These are phyloP conservation scores for Hanseniaspora thailandica DNA, from an alignment of 805 yeast genomes.

Conservation along the genomic window DNA sequence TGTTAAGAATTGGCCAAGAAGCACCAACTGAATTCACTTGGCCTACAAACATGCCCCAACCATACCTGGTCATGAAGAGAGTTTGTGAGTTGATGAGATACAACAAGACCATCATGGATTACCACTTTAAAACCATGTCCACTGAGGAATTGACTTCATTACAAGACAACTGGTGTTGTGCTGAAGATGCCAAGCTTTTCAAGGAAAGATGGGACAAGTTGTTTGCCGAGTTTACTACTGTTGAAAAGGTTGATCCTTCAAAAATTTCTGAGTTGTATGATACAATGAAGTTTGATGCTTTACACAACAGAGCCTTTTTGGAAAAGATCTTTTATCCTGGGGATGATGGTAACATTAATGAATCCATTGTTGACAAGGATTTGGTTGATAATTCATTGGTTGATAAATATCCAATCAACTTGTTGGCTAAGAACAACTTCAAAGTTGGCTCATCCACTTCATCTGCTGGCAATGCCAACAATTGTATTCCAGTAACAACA, in stretches of 20 bases:
- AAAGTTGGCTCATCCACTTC: slow-evolving; percentile 35
- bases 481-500: slow-evolving; percentile 7
- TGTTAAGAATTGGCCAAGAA: slow-evolving; percentile 86
- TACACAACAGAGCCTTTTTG: slow-evolving; percentile 83
- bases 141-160: slow-evolving; percentile 52
- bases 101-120: slow-evolving; percentile 62
- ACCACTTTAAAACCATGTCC: slow-evolving; percentile 43
- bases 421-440: slow-evolving; percentile 65
- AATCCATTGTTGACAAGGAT: slow-evolving; percentile 26
- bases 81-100: slow-evolving; percentile 93
- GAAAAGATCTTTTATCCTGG: slow-evolving; percentile 65
- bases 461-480: slow-evolving; percentile 20
- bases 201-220: slow-evolving; percentile 95
- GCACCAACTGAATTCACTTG: slow-evolving; percentile 97
- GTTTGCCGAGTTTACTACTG: slow-evolving; percentile 79
- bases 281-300: slow-evolving; percentile 96
- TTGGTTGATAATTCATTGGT: slow-evolving; percentile 38
- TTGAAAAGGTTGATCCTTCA: slow-evolving; percentile 94
- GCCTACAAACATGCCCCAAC: slow-evolving; percentile 98
- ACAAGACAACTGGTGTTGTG: slow-evolving; percentile 89
- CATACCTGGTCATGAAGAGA: slow-evolving; percentile 81
- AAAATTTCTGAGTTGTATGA: slow-evolving; percentile 93
- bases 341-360: slow-evolving; percentile 29
- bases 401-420: slow-evolving; percentile 60
- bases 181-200: slow-evolving; percentile 82